These are phyloP conservation scores for Acaromyces ingoldii DNA, from an alignment of 1,284 basidiomycete species.

Conservation along the genomic window DNA sequence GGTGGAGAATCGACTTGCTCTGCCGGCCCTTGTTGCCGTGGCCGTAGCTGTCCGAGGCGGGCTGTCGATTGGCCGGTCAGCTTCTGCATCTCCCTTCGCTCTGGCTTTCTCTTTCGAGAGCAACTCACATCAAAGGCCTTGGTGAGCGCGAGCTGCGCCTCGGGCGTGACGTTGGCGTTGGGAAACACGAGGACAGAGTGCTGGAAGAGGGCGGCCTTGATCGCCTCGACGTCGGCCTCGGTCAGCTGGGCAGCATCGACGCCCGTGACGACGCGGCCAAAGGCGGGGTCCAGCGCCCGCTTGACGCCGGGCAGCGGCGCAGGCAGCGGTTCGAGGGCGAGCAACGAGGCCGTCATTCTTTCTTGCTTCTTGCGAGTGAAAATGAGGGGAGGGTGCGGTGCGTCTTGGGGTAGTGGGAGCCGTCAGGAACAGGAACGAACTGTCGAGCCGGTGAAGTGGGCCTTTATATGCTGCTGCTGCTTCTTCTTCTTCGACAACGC, in stretches of 20 bases:
- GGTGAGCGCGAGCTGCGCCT: conserved; percentile 36
- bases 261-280: conserved; percentile 10
- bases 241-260: conserved; percentile 4
- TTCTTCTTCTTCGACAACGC: too few species aligned
- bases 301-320: conserved; percentile 2
- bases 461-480: too few species aligned
- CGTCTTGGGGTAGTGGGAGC: too few species aligned
- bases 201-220: conserved; percentile 41
- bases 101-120: too few species aligned
- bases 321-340: not conserved
- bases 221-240: conserved; percentile 1
- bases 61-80: too few species aligned
- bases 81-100: too few species aligned
- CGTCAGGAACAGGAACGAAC: too few species aligned
- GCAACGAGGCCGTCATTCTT: too few species aligned
- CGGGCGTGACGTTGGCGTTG: conserved; percentile 31
- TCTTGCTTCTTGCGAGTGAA: too few species aligned
- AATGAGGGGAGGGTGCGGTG: too few species aligned
- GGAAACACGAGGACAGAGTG: conserved; percentile 47
- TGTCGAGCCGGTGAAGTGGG: too few species aligned
- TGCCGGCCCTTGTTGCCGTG: conserved; percentile 28
- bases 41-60: conserved; percentile 28
- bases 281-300: conserved; percentile 7
- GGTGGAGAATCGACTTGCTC: conserved; percentile 46
- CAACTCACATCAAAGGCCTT: conserved; percentile 31